Base-by-base conservation (phyloP, 495 filamentous ascomycete species). In the Penicillium canariense region DNA sequence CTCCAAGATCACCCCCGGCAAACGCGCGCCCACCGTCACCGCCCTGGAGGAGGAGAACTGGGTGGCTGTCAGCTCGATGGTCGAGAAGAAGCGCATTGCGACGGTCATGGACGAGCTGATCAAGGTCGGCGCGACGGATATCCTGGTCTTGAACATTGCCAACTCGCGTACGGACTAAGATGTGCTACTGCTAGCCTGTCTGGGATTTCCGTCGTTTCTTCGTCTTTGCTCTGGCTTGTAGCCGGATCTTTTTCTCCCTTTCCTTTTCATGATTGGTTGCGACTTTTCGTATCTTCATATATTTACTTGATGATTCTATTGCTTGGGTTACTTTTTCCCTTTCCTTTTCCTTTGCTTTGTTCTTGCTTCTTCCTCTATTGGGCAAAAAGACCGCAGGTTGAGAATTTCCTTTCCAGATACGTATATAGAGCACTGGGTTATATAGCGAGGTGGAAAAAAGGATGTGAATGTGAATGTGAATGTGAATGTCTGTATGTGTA, bases 31-130 rank as follows among this genome's bases (percentile, higher is more conserved):
- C 2, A 96, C 91, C 5, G 81, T 97, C 63, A 97, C 85, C 14
- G 77, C 86, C 5, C 78, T 98, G 4, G 94, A 96, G 55, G 88
- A 89, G 68, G 84, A 89, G 44, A 87, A 85, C 36, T 98, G 94
- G 94, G 91, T 97, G 20, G 91, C 94, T 48, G 85, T 98, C 59
- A 89, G 84, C 64, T 83, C 84, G 9, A 98, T 98, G 94, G 94
- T 97, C 2, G 87, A 90, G 77, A 91, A 92, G 79, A 92, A 90
- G 76, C 76, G 77, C 54, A 86, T 96, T 52, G 95, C 95, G 2
- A 79, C 80, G 5, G 90, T 89, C 31, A 98, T 98, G 94, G 94
- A 98, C 68, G 81, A 90, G 56, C 70, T 98, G 63, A 87, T 78
- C 31, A 81, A 77, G 60, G 77, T 88, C 46, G 94, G 94, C 12